Conservation (phyloP, 345 rosid species). For the Psidium friedrichsthalianum region DNA sequence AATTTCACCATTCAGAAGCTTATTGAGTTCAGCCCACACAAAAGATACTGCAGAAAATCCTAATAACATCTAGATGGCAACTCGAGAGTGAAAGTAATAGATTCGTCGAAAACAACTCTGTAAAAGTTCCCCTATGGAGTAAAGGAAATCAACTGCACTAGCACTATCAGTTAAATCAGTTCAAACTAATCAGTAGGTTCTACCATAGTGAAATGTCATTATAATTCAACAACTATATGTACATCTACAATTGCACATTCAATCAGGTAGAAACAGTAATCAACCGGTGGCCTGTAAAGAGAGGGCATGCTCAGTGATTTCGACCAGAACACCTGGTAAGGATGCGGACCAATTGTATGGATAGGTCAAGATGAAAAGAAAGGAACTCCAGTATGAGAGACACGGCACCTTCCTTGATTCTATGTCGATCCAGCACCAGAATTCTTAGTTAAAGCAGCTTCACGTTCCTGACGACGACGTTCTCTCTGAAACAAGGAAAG, state of each 20-base stretch:
- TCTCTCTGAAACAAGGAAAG: constrained; percentile 20
- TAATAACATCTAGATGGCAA: background rate
- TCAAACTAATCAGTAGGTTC: background rate
- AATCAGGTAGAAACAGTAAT: background rate
- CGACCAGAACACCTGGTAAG: background rate
- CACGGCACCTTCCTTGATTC: background rate
- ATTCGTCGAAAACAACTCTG: background rate
- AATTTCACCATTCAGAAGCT: background rate
- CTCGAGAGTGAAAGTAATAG: background rate
- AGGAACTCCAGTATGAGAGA: background rate
- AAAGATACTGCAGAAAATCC: background rate
- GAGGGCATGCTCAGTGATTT: background rate
- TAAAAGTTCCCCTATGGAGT: background rate
- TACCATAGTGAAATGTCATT: background rate
- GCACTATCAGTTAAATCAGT: background rate
- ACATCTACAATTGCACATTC: background rate
- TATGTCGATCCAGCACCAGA: constrained; percentile 2
- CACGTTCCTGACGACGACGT: constrained; percentile 14
- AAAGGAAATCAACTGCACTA: background rate
- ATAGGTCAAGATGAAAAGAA: background rate
- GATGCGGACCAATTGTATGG: background rate
- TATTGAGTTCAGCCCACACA: background rate
- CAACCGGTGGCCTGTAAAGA: background rate
- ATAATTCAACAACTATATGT: background rate
- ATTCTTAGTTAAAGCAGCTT: constrained; percentile 15